These are phyloP conservation scores for Funneliformis geosporum DNA, from an alignment of 192 early-diverging fungal genomes.

Conservation along the genomic window DNA sequence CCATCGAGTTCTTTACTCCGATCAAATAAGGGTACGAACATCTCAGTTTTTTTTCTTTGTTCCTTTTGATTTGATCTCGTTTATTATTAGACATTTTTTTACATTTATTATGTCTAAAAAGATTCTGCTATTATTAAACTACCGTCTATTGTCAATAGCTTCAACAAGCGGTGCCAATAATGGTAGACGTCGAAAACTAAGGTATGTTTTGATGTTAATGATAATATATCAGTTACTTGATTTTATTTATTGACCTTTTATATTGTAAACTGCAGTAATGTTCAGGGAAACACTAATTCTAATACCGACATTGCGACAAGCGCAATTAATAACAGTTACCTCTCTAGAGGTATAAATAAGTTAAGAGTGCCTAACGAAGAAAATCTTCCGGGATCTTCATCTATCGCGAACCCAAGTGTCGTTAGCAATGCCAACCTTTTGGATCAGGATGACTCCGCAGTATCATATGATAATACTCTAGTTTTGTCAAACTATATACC, in stretches of 20 bases:
- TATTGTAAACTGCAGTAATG: not conserved
- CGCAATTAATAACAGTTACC: not conserved
- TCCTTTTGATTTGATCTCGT: too few species aligned
- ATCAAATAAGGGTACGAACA: not conserved
- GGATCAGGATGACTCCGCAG: not conserved
- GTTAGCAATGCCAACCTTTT: not conserved
- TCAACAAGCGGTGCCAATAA: not conserved
- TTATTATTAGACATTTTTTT: not conserved
- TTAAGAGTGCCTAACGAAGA: not conserved
- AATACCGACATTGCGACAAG: not conserved
- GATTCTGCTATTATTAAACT: not conserved
- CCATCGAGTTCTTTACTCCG: constrained; percentile 1
- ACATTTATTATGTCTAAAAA: not conserved
- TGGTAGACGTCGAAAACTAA: constrained; percentile 10
- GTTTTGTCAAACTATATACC: constrained; percentile 1
- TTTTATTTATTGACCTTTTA: not conserved
- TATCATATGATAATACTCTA: not conserved
- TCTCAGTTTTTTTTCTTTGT: not conserved
- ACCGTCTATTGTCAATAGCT: not conserved
- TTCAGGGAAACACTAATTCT: not conserved
- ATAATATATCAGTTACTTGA: not conserved
- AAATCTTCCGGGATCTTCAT: not conserved
- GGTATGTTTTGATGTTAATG: not conserved
- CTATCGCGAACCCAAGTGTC: not conserved
- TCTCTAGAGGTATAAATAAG: not conserved